Conservation (phyloP, 192 early-diverging fungal genomes). For the Gryganskiella cystojenkinii region DNA sequence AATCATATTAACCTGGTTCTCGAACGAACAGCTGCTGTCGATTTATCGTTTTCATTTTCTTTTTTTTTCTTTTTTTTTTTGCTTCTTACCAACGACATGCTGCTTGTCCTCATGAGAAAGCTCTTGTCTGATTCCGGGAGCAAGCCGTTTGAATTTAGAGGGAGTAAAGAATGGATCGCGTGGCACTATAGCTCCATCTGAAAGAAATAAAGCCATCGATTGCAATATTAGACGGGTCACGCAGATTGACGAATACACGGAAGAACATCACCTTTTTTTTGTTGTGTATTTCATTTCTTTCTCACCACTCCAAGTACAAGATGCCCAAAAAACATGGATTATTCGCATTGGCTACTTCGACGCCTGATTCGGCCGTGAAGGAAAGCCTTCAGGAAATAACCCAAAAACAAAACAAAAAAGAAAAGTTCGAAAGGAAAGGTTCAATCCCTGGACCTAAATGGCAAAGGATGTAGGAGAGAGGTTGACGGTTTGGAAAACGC, state of each 20-base stretch:
- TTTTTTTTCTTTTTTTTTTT: background rate
- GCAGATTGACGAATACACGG: too few species aligned
- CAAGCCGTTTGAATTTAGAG: slow-evolving; percentile 14
- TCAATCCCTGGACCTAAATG: background rate
- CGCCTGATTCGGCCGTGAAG: slow-evolving; percentile 30
- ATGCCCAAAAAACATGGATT: slow-evolving; percentile 39
- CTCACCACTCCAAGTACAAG: slow-evolving; percentile 40
- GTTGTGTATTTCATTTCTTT: too few species aligned
- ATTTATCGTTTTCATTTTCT: background rate
- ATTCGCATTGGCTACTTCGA: slow-evolving; percentile 42
- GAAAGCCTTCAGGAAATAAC: slow-evolving; percentile 14
- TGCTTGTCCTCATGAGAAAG: slow-evolving; percentile 47
- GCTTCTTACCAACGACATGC: slow-evolving; percentile 38
- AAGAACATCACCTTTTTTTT: too few species aligned
- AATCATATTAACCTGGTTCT: slow-evolving; percentile 1
- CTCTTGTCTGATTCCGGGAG: slow-evolving; percentile 39
- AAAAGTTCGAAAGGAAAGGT: background rate
- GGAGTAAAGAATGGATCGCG: slow-evolving; percentile 44
- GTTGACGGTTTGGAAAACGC: slow-evolving; percentile 1
- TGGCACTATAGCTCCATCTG: slow-evolving; percentile 50
- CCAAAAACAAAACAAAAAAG: background rate
- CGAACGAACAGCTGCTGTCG: background rate
- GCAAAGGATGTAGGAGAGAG: slow-evolving; percentile 5
- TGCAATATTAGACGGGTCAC: too few species aligned
- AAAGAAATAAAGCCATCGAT: too few species aligned